These are phyloP conservation scores for Chlamydomonas applanata DNA, from an alignment of 139 green algal species.

Conservation along the genomic window DNA sequence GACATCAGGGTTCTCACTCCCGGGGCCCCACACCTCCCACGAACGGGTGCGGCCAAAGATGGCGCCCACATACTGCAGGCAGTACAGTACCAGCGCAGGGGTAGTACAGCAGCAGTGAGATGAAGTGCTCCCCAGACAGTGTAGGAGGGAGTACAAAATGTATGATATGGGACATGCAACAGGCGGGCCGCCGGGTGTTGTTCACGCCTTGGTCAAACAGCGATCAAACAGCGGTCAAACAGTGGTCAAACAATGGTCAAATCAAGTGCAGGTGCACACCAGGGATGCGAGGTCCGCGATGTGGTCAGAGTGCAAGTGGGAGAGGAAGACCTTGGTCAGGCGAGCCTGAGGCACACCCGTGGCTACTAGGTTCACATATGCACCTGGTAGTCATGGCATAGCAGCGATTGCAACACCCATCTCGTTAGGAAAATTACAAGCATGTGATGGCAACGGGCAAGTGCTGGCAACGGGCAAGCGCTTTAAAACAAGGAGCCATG, in stretches of 20 bases:
- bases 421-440: too few relatives aligned
- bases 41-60: slow-evolving; percentile 45
- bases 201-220: too few relatives aligned
- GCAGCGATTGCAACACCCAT: slow-evolving; percentile 13
- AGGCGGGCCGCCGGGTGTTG: too few relatives aligned
- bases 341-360: slow-evolving; percentile 24
- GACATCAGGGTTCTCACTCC: slow-evolving; percentile 11
- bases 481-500: too few relatives aligned
- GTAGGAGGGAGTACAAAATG: too few relatives aligned
- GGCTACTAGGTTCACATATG: slow-evolving; percentile 38
- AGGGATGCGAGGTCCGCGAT: slow-evolving; percentile 43
- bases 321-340: slow-evolving; percentile 37
- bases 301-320: slow-evolving; percentile 48
- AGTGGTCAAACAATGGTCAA: too few relatives aligned
- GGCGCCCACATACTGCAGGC: slow-evolving; percentile 30
- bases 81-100: too few relatives aligned
- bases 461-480: too few relatives aligned
- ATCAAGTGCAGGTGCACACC: not conserved
- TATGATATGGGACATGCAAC: too few relatives aligned
- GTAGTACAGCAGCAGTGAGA: not conserved
- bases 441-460: too few relatives aligned
- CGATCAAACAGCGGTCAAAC: too few relatives aligned
- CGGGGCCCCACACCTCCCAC: slow-evolving; percentile 41
- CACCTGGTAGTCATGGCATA: slow-evolving; percentile 40
- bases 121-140: not conserved